A percentile compares a stretch with the other conserved stretches of the same genome.
Evolutionary conservation across 2,329 filamentous ascomycete genomes (phyloP).

Genomic region (Akanthomyces dipterigenus): DNA sequence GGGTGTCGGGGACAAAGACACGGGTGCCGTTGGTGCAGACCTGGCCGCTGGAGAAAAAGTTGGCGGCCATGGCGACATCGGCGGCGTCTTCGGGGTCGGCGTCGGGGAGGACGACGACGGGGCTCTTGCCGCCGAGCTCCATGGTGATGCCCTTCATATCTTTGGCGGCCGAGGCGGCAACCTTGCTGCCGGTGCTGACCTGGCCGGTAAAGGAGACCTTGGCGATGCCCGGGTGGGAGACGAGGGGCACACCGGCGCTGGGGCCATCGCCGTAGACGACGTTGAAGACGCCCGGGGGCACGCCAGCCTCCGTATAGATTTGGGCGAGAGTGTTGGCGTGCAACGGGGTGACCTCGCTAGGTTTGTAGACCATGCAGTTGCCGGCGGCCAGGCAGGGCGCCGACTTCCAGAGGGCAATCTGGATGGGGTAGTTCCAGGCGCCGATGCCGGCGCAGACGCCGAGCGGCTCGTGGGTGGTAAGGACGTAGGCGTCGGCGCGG

Average conservation of each 20-base stretch:
- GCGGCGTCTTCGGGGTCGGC: conserved; percentile 74
- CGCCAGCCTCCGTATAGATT: conserved; percentile 70
- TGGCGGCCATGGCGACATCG: conserved; percentile 86
- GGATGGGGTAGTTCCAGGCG: conserved; percentile 88
- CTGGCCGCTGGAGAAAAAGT: conserved; percentile 86
- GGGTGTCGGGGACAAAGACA: conserved; percentile 66
- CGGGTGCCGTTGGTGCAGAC: conserved; percentile 90
- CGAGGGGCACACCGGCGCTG: conserved; percentile 64
- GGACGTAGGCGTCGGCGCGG: conserved; percentile 70
- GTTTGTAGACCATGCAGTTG: conserved; percentile 89
- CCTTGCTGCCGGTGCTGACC: conserved; percentile 74
- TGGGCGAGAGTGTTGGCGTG: conserved; percentile 70
- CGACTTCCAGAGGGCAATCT: conserved; percentile 87
- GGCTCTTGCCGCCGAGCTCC: conserved; percentile 85
- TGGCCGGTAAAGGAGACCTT: conserved; percentile 91
- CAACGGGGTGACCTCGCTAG: conserved; percentile 80
- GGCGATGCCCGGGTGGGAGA: conserved; percentile 63
- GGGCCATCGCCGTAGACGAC: conserved; percentile 75
- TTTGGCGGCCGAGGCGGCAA: conserved; percentile 66
- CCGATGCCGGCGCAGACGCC: conserved; percentile 84
- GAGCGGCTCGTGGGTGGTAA: conserved; percentile 73
- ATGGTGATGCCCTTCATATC: conserved; percentile 89
- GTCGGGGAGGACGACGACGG: conserved; percentile 72
- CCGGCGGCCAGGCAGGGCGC: conserved; percentile 78
- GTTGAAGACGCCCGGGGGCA: conserved; percentile 81